Percentiles rank a stretch among this genome's conserved stretches.
These are phyloP conservation scores for Saturnispora ahearnii DNA, from an alignment of 805 yeast genomes.

Conservation along the genomic window DNA sequence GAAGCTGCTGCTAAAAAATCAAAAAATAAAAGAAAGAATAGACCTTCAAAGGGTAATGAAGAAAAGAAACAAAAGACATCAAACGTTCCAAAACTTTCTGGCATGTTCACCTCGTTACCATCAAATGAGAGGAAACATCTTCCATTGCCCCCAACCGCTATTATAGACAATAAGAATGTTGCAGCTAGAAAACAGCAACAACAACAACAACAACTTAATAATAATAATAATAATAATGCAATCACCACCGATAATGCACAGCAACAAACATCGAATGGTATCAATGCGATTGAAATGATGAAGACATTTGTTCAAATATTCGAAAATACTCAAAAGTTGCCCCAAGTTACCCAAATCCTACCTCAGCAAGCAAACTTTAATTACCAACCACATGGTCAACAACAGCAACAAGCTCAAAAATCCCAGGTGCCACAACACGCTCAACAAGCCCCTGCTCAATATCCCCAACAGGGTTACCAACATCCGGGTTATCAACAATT, in stretches of 20 bases:
- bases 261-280: not conserved
- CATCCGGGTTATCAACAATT: not conserved
- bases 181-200: conserved; percentile 2
- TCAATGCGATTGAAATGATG: conserved; percentile 9
- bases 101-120: conserved; percentile 12
- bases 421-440: conserved; percentile 11
- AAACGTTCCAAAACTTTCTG: conserved; percentile 1
- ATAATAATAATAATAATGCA: conserved; percentile 1
- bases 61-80: conserved; percentile 8
- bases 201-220: conserved; percentile 9
- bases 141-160: not conserved
- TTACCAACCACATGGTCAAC: conserved; percentile 14
- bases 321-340: conserved; percentile 9
- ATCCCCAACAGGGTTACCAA: not conserved
- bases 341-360: not conserved
- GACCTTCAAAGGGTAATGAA: not conserved
- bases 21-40: conserved; percentile 45
- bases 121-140: not conserved
- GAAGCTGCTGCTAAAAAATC: conserved; percentile 63
- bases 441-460: not conserved
- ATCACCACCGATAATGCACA: not conserved
- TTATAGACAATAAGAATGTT: not conserved
- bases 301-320: conserved; percentile 13
- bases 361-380: conserved; percentile 14
- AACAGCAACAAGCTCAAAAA: conserved; percentile 10